Evolutionary conservation across 2,329 filamentous ascomycete species (phyloP), one percentile per base, ranked within the genome.

Genomic region (Sarocladium kiliense): DNA sequence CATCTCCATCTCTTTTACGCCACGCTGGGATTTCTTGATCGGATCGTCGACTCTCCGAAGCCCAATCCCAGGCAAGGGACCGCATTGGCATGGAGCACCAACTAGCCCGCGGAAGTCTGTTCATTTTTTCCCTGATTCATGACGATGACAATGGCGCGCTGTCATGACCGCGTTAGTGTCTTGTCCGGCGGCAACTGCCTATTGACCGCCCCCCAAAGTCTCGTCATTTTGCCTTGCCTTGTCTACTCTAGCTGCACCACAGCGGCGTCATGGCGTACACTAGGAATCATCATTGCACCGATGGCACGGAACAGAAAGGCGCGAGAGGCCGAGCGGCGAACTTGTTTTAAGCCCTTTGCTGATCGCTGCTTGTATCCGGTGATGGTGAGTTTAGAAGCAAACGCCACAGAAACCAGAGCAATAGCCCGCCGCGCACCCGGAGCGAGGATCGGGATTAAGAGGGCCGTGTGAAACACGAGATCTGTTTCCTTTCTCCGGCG

Each of bases 381-480:
- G 37, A 41, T 5, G 37, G n/a, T 16, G 37, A 41, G 18, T 19
- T n/a, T n/a, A 7, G 37, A 16, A n/a, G n/a, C 37, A 41, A 19
- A 6, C 7, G 18, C 18, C 37, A 19, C 14, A 5, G 18, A 9
- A 5, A 41, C 14, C 37, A 6, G 10, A 12, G n/a, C n/a, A n/a
- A n/a, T n/a, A n/a, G n/a, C n/a, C n/a, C n/a, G n/a, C n/a, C n/a
- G n/a, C n/a, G n/a, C n/a, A n/a, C n/a, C n/a, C n/a, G n/a, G n/a
- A n/a, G n/a, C n/a, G n/a, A n/a, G n/a, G n/a, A n/a, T n/a, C n/a
- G n/a, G n/a, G n/a, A n/a, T n/a, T n/a, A n/a, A n/a, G n/a, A n/a
- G n/a, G n/a, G n/a, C n/a, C n/a, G 44, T 32, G 44, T 49, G 44
- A 27, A 49, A 49, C 44, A 18, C 18, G 44, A 49, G 44, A 49